Base-by-base conservation (phyloP, 2,329 filamentous ascomycete species). In the Falciphora oryzae region DNA sequence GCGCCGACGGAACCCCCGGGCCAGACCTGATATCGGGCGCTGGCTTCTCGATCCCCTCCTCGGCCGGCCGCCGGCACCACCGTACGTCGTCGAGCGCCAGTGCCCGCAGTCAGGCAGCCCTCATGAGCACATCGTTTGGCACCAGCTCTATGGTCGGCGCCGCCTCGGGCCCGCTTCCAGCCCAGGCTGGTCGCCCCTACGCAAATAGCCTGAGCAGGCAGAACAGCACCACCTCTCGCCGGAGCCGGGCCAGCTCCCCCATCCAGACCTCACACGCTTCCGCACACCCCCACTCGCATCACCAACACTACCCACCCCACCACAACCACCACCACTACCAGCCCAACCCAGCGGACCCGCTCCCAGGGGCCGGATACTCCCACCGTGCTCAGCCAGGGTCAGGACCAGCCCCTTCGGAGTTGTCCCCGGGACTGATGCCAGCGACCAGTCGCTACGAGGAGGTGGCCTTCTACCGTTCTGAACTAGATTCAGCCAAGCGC, bases 381-480 rank as follows among this genome's bases (percentile, higher is more conserved):
- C 69, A 70, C 57, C 70, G 57, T 27, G 50, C 57, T 16, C 67
- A 68, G 18, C 65, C 70, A 27, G 18, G n/a, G 22, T 53, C 44
- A 25, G 44, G 44, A 11, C 38, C 61, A 16, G 57, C 25, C 18
- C 70, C 73, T 61, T 76, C 79, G 50, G 75, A 83, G 69, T 73
- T 83, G 29, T 85, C 83, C 14, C 84, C 84, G 0, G 79, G 81
- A 3, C 73, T 86, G 31, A 75, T 89, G 68, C 81, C 83, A 2
- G 84, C 81, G 2, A 88, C 85, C 0, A 74, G 79, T 14, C 81
- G 86, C 16, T 88, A 87, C 71, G 87, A 89, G 68, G 87, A 89
- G 73, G 84, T 84, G 0, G 83, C 82, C 0, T 82, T 81, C 66
- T 85, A 85, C 69, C 79, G 86, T 5, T 78, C 81, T 53, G 87